Conservation (phyloP, 2,329 filamentous ascomycete species). For the Ascomycota sp. region DNA sequence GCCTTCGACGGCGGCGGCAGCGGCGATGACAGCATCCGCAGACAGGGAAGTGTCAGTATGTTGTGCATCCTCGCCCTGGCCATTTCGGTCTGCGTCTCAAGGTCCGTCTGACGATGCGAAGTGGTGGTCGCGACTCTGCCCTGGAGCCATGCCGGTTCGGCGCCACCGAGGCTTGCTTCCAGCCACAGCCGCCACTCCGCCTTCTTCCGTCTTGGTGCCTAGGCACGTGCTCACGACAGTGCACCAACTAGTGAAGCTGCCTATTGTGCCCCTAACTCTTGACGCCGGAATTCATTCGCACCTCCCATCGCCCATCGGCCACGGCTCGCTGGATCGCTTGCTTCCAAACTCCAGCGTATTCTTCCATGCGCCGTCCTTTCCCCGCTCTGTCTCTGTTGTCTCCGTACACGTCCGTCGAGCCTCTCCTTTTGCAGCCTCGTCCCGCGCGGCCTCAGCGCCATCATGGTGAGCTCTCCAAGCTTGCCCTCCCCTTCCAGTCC, state of each 20-base stretch:
- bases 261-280: constrained; percentile 8
- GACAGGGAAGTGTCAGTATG: too few relatives aligned
- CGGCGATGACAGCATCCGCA: too few relatives aligned
- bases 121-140: too few relatives aligned
- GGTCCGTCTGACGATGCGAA: too few relatives aligned
- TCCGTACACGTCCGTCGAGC: background rate
- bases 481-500: background rate
- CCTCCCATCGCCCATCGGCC: background rate
- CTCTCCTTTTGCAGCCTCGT: background rate
- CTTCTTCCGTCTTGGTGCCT: constrained; percentile 6
- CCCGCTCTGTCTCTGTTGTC: too few relatives aligned
- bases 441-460: constrained; percentile 1
- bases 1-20: too few relatives aligned
- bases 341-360: background rate
- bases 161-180: too few relatives aligned
- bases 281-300: too few relatives aligned
- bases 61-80: too few relatives aligned
- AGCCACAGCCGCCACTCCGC: background rate
- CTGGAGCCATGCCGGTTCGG: too few relatives aligned
- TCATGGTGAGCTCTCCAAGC: constrained; percentile 4
- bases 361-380: too few relatives aligned
- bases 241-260: constrained; percentile 24
- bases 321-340: background rate
- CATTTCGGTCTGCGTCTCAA: too few relatives aligned
- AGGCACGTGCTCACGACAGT: constrained; percentile 10